phyloP scores from a whole-genome alignment of 352 stramenopile genomes.

The Phytophthora pini region DNA sequence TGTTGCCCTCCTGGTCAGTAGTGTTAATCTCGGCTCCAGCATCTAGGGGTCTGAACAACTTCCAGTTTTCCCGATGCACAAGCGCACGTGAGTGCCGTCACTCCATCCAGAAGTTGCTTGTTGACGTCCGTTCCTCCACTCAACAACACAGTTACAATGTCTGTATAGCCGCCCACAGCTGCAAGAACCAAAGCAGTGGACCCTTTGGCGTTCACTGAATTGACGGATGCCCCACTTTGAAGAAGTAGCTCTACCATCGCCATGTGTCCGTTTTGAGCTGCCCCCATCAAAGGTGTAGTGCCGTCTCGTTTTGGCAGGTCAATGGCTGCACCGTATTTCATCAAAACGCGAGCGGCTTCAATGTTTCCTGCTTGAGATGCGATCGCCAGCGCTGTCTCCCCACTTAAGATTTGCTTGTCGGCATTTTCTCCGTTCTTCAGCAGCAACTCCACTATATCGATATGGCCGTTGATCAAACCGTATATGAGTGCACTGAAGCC shows the following conservation, averaged over 20 bases:
- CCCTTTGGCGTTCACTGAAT: too few species aligned
- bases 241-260: conserved; percentile 2
- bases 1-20: not conserved
- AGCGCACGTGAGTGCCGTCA: too few species aligned
- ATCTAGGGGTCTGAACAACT: too few species aligned
- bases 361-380: not conserved
- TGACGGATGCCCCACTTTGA: not conserved
- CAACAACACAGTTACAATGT: too few species aligned
- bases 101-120: too few species aligned
- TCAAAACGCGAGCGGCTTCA: not conserved
- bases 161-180: too few species aligned
- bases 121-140: too few species aligned
- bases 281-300: conserved; percentile 1
- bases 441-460: not conserved
- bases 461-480: not conserved
- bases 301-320: not conserved
- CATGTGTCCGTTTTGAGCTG: not conserved
- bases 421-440: not conserved
- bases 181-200: too few species aligned
- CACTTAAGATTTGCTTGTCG: not conserved
- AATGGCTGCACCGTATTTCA: not conserved
- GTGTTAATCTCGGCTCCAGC: too few species aligned
- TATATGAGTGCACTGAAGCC: too few species aligned
- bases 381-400: not conserved
- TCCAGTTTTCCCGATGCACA: too few species aligned